Evolutionary conservation across 1,284 basidiomycete species (phyloP), one percentile per base, ranked within the genome.

Genomic region (Ceratobasidium sp.): DNA sequence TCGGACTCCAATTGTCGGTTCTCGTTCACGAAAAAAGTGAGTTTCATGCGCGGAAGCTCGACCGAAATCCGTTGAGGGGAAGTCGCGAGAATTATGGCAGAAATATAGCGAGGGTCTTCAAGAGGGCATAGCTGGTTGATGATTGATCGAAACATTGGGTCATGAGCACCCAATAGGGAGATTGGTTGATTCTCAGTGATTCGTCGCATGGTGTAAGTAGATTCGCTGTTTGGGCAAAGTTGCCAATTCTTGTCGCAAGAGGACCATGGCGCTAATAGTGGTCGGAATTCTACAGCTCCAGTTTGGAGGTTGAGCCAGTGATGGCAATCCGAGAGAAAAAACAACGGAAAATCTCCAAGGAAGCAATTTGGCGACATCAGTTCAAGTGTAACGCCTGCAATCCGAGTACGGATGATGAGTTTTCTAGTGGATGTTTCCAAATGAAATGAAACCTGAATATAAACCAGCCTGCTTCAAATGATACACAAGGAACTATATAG

Each of bases 11-110:
- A 71, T 3, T 71, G 54, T 20, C 42, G 26, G 20, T 78, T 44
- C 1, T 54, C 17, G 28, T 81, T 77, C 26, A 81, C 38, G 38
- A 80, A 77, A 44, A 82, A 81, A 12, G 75, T 77, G 10, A 82
- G 77, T 3, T 69, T 65, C 48, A 78, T 77, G 1, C 80, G 80
- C 42, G 79, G 81, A 13, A 82, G 62, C 1, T 80, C 56, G 5
- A 42, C 33, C 1, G 5, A 9, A 15, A 57, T 44, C 23, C 44
- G 4, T 26, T 6, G 23, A 12, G 28, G 23, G 40, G 48, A 1
- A 5, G 62, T 23, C n/a, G 23, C 13, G 1, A 23, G 23, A 13
- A n/a, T 0, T 10, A 48, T 70, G 1, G 66, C 28, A 33, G 73
- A 33, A n/a, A 77, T 10, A 48, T 69, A 67, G 10, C 23, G 38